These are phyloP conservation scores for Saccharomycopsis guyanensis DNA, from an alignment of 805 yeast genomes.

Conservation along the genomic window DNA sequence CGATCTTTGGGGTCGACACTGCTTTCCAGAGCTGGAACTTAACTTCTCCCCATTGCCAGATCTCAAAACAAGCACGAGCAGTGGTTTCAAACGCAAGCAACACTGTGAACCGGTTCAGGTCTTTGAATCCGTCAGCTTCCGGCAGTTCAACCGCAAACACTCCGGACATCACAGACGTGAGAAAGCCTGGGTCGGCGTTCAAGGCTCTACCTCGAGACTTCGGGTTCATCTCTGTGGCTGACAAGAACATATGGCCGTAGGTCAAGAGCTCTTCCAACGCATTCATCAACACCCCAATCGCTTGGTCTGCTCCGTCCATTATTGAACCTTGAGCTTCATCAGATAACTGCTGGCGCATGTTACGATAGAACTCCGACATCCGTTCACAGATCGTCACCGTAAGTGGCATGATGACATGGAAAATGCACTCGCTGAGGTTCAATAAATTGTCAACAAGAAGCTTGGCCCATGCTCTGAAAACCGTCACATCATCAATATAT, in stretches of 20 bases:
- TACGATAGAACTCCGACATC: conserved; percentile 29
- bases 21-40: conserved; percentile 21
- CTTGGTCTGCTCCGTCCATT: conserved; percentile 37
- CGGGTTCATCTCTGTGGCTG: conserved; percentile 22
- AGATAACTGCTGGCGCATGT: conserved; percentile 22
- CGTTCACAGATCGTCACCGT: conserved; percentile 43
- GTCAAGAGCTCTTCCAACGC: conserved; percentile 62
- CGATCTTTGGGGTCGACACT: conserved; percentile 13
- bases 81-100: conserved; percentile 59
- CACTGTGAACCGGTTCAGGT: conserved; percentile 47
- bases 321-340: conserved; percentile 17
- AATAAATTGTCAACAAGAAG: conserved; percentile 45
- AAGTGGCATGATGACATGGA: conserved; percentile 47
- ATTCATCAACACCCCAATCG: conserved; percentile 38
- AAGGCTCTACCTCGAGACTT: conserved; percentile 16
- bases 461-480: conserved; percentile 40
- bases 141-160: conserved; percentile 71
- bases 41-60: conserved; percentile 68
- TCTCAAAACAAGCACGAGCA: conserved; percentile 42
- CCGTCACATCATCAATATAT: conserved; percentile 34
- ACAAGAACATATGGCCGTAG: conserved; percentile 18
- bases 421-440: conserved; percentile 43
- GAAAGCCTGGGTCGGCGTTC: conserved; percentile 24
- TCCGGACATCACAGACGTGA: conserved; percentile 64
- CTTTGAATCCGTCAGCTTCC: conserved; percentile 38